These are phyloP conservation scores for Barnettozyma salicaria DNA, from an alignment of 805 yeast genomes.

Conservation along the genomic window DNA sequence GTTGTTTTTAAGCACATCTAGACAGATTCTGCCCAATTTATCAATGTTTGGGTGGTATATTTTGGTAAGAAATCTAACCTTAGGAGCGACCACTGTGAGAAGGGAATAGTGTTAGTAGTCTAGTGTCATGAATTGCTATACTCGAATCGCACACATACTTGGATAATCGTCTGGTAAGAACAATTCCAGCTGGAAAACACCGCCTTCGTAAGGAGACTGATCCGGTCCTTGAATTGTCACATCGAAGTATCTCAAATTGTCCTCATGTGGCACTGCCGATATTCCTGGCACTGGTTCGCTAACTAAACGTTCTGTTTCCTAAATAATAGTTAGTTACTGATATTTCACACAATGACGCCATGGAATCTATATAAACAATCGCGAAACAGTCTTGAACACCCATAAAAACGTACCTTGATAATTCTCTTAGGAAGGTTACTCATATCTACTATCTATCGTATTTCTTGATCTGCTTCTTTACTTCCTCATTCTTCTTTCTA, in stretches of 20 bases:
- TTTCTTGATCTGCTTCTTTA: no score
- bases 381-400: neutral
- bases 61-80: slow-evolving; percentile 86
- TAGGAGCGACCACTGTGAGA: slow-evolving; percentile 77
- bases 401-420: slow-evolving; percentile 54
- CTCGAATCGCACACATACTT: no score
- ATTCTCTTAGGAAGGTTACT: slow-evolving; percentile 75
- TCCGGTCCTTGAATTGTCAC: slow-evolving; percentile 90
- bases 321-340: slow-evolving; percentile 1
- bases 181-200: slow-evolving; percentile 73
- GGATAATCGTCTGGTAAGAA: slow-evolving; percentile 96
- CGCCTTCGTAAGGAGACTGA: slow-evolving; percentile 88
- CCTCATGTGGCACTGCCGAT: slow-evolving; percentile 88
- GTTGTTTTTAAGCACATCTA: slow-evolving; percentile 88
- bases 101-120: slow-evolving; percentile 13
- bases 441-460: no score
- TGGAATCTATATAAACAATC: slow-evolving; percentile 1
- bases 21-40: slow-evolving; percentile 88
- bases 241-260: slow-evolving; percentile 86
- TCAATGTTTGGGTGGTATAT: slow-evolving; percentile 97
- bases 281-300: slow-evolving; percentile 98
- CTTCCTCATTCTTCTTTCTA: no score
- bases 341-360: neutral
- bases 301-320: slow-evolving; percentile 88
- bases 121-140: neutral